Evolutionary conservation across 768 basidiomycete genomes (phyloP).

Genomic region (Leccinum ochraceum): DNA sequence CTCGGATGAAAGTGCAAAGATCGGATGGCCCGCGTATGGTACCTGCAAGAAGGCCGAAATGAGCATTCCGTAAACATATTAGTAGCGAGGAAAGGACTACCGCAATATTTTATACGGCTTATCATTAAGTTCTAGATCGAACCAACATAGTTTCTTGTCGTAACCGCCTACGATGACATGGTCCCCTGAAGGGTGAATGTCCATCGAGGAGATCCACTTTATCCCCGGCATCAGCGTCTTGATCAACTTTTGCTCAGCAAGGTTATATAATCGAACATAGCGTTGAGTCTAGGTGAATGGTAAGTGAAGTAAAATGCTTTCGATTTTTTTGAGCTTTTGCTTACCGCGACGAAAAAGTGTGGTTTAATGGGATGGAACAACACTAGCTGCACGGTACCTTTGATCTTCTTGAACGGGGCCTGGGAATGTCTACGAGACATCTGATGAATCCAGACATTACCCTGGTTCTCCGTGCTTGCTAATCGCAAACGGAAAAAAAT

Average conservation of each 20-base stretch:
- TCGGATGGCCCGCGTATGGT: slow-evolving; percentile 92
- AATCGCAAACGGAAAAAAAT: slow-evolving; percentile 13
- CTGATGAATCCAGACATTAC: slow-evolving; percentile 95
- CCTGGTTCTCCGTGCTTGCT: slow-evolving; percentile 72
- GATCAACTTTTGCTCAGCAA: slow-evolving; percentile 88
- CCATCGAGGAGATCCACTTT: slow-evolving; percentile 97
- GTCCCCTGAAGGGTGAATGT: slow-evolving; percentile 93
- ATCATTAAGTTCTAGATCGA: slow-evolving; percentile 93
- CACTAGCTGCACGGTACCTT: slow-evolving; percentile 87
- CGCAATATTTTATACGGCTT: slow-evolving; percentile 97
- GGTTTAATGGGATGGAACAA: slow-evolving; percentile 94
- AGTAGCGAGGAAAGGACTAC: slow-evolving; percentile 39
- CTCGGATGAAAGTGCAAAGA: slow-evolving; percentile 91
- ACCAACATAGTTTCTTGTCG: slow-evolving; percentile 98
- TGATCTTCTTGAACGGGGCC: slow-evolving; percentile 95
- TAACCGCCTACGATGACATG: slow-evolving; percentile 98
- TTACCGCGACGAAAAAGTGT: slow-evolving; percentile 95
- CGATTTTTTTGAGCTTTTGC: slow-evolving; percentile 33
- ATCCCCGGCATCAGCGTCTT: slow-evolving; percentile 96
- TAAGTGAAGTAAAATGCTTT: slow-evolving; percentile 14
- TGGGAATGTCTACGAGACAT: slow-evolving; percentile 92
- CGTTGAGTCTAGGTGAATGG: slow-evolving; percentile 76
- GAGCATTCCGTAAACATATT: slow-evolving; percentile 9
- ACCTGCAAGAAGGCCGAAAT: slow-evolving; percentile 47
- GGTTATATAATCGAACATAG: slow-evolving; percentile 93